Evolutionary conservation across 768 basidiomycete species (phyloP).

Genomic region (Tubosaeta brunneosetosa): DNA sequence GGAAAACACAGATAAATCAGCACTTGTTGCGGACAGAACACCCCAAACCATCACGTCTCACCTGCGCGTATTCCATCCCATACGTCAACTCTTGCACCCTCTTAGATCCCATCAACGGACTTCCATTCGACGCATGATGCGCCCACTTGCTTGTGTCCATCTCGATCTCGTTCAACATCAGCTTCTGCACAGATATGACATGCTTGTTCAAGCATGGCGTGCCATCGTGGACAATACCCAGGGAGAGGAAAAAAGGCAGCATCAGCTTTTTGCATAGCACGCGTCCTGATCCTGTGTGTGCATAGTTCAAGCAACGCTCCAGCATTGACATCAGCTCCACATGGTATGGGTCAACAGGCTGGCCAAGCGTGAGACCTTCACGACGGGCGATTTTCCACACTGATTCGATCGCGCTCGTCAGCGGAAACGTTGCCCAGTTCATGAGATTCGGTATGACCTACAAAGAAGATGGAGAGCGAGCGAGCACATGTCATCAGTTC

Average conservation of each 20-base stretch:
- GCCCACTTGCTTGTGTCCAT: no score
- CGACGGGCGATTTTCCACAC: background rate
- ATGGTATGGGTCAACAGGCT: background rate
- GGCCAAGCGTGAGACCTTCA: background rate
- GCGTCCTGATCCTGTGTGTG: background rate
- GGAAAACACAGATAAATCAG: no score
- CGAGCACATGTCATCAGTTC: no score
- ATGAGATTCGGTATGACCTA: constrained; percentile 6
- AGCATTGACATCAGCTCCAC: constrained; percentile 8
- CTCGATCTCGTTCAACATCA: no score
- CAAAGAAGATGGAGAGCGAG: background rate
- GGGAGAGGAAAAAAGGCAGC: background rate
- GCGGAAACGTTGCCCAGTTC: constrained; percentile 3
- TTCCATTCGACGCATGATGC: background rate
- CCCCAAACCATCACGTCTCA: background rate
- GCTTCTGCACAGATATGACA: no score
- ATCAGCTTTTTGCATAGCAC: background rate
- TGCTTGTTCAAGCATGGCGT: background rate
- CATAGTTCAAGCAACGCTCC: constrained; percentile 3
- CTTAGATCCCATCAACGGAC: background rate
- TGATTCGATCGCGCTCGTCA: background rate
- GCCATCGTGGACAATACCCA: background rate
- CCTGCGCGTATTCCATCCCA: background rate
- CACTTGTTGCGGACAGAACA: background rate
- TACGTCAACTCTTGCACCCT: background rate